phyloP scores from a whole-genome alignment of 1,139 yeast genomes.

The Suhomyces taliae region DNA sequence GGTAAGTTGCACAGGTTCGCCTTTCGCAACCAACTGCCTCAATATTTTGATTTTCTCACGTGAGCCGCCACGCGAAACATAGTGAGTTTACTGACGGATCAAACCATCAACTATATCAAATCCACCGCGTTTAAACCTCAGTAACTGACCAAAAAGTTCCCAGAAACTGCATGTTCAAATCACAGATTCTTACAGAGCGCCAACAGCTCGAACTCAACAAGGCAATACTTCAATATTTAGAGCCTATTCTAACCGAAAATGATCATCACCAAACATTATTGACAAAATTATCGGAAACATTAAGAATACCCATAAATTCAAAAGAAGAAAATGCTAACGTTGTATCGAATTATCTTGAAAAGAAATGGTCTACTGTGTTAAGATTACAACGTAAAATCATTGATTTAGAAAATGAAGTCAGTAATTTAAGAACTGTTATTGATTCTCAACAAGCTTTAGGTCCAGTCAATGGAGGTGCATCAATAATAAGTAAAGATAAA shows the following conservation, averaged over 20 bases:
- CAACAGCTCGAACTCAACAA: conserved; percentile 56
- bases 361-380: conserved; percentile 87
- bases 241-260: conserved; percentile 29
- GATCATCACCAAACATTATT: conserved; percentile 10
- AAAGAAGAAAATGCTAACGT: conserved; percentile 17
- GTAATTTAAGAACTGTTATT: conserved; percentile 41
- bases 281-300: conserved; percentile 8
- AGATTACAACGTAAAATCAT: conserved; percentile 74
- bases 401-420: conserved; percentile 52
- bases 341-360: conserved; percentile 61
- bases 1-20: too few species aligned
- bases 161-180: conserved; percentile 11
- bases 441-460: conserved; percentile 28
- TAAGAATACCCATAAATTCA: conserved; percentile 13
- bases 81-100: too few species aligned
- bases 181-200: conserved; percentile 42
- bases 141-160: too few species aligned
- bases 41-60: too few species aligned
- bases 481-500: conserved; percentile 32
- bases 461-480: conserved; percentile 1
- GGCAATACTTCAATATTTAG: conserved; percentile 56
- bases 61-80: too few species aligned
- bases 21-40: too few species aligned
- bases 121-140: too few species aligned
- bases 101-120: too few species aligned